phyloP scores from a whole-genome alignment of 805 yeast species.

The Schizosaccharomyces lindneri region DNA sequence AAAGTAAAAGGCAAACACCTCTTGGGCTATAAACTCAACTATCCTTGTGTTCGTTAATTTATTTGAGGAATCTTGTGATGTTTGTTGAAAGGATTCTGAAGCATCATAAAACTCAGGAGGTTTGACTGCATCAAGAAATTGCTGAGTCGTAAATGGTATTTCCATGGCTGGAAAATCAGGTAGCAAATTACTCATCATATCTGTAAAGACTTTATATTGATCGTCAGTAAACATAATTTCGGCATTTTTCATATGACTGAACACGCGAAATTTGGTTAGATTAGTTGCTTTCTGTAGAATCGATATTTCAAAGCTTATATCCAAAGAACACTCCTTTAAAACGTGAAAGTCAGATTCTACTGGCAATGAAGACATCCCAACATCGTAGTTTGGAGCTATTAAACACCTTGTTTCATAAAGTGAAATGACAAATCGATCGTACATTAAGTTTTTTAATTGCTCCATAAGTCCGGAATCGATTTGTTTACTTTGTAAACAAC shows the following conservation, averaged over 20 bases:
- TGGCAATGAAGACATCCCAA: slow-evolving; percentile 15
- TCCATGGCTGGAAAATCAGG: slow-evolving; percentile 21
- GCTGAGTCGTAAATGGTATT: neutral
- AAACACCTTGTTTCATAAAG: slow-evolving; percentile 61
- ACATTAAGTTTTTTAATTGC: slow-evolving; percentile 52
- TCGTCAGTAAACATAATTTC: slow-evolving; percentile 57
- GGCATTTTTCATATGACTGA: slow-evolving; percentile 55
- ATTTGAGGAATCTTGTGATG: neutral
- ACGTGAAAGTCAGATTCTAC: slow-evolving; percentile 29
- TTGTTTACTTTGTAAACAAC: slow-evolving; percentile 25
- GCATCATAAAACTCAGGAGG: neutral
- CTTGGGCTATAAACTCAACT: slow-evolving; percentile 20
- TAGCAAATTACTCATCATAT: slow-evolving; percentile 39
- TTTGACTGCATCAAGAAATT: neutral
- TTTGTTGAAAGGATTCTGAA: neutral
- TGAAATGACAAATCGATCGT: slow-evolving; percentile 57
- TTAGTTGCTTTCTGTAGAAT: slow-evolving; percentile 60
- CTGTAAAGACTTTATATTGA: slow-evolving; percentile 74
- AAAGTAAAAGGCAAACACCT: slow-evolving; percentile 45
- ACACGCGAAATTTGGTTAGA: slow-evolving; percentile 44
- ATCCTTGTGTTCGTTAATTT: neutral
- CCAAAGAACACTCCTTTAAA: slow-evolving; percentile 51
- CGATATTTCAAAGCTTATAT: slow-evolving; percentile 52
- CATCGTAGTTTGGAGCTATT: slow-evolving; percentile 62
- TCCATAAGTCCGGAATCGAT: slow-evolving; percentile 53